Percentiles rank a stretch among this genome's conserved stretches.
These are phyloP conservation scores for Cupressus sempervirens DNA, from an alignment of 75 land plant genomes.

Conservation along the genomic window DNA sequence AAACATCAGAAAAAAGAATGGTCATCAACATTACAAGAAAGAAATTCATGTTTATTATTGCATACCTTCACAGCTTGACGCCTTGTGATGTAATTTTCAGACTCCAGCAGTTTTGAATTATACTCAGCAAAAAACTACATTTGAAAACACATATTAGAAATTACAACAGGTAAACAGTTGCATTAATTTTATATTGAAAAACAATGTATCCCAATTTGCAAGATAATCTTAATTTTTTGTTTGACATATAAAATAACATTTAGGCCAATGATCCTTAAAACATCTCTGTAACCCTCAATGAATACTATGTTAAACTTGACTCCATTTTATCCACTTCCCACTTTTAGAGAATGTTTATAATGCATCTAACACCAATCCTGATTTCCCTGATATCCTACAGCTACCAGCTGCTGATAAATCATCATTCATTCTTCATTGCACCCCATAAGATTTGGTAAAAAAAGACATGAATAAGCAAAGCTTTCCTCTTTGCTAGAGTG, in stretches of 20 bases:
- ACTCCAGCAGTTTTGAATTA: slow-evolving; percentile 78
- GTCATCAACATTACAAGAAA: background rate
- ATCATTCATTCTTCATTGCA: background rate
- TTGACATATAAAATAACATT: background rate
- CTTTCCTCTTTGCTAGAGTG: background rate
- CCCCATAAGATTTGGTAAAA: background rate
- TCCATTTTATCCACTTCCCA: background rate
- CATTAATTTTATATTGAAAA: background rate
- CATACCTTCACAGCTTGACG: slow-evolving; percentile 89
- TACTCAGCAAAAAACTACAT: slow-evolving; percentile 89
- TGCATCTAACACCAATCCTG: background rate
- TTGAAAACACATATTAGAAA: slow-evolving; percentile 4
- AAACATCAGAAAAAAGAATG: background rate
- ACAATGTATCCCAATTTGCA: background rate
- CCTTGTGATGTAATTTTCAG: slow-evolving; percentile 87
- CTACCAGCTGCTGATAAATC: background rate
- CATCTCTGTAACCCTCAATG: background rate
- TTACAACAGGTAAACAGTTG: background rate
- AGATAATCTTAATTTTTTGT: background rate
- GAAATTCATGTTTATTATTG: background rate
- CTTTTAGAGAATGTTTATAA: background rate
- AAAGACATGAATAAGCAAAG: background rate
- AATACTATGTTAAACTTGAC: background rate
- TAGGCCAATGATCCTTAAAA: background rate
- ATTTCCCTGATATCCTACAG: background rate